Percentiles rank a stretch among this genome's conserved stretches.
phyloP scores from a whole-genome alignment of 345 rosid species.

The Moricandia moricandioides region DNA sequence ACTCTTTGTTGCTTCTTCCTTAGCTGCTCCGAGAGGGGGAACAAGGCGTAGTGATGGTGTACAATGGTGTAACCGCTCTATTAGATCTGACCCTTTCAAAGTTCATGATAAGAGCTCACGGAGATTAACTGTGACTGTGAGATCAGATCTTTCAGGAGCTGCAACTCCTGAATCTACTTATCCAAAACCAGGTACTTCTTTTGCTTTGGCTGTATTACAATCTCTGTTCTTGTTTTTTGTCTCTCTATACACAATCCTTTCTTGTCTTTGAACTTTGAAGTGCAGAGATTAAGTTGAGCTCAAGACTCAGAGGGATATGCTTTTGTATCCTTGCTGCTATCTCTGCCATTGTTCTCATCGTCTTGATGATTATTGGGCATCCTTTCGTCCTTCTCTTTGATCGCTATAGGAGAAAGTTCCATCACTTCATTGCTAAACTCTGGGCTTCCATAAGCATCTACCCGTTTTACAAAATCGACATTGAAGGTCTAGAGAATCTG shows the following conservation, averaged over 20 bases:
- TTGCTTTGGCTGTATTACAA: slow-evolving; percentile 1
- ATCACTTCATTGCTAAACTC: slow-evolving; percentile 62
- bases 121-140: slow-evolving; percentile 36
- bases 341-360: slow-evolving; percentile 61
- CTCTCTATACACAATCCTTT: slow-evolving; percentile 14
- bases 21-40: slow-evolving; percentile 9
- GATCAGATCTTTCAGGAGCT: slow-evolving; percentile 64
- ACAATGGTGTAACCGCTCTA: slow-evolving; percentile 26
- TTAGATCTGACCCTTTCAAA: slow-evolving; percentile 32
- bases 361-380: slow-evolving; percentile 62
- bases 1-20: background rate
- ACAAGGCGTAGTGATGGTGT: slow-evolving; percentile 33
- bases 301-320: slow-evolving; percentile 76
- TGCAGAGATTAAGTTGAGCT: slow-evolving; percentile 57
- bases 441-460: slow-evolving; percentile 65
- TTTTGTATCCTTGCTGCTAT: slow-evolving; percentile 62
- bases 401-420: slow-evolving; percentile 65
- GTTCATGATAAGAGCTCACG: slow-evolving; percentile 38
- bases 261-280: slow-evolving; percentile 31
- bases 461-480: slow-evolving; percentile 56
- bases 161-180: slow-evolving; percentile 48
- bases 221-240: background rate
- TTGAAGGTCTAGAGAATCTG: slow-evolving; percentile 79
- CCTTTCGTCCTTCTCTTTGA: slow-evolving; percentile 79
- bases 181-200: slow-evolving; percentile 58